Base-by-base conservation (phyloP, 768 basidiomycete genomes). In the Amyloporia xantha region DNA sequence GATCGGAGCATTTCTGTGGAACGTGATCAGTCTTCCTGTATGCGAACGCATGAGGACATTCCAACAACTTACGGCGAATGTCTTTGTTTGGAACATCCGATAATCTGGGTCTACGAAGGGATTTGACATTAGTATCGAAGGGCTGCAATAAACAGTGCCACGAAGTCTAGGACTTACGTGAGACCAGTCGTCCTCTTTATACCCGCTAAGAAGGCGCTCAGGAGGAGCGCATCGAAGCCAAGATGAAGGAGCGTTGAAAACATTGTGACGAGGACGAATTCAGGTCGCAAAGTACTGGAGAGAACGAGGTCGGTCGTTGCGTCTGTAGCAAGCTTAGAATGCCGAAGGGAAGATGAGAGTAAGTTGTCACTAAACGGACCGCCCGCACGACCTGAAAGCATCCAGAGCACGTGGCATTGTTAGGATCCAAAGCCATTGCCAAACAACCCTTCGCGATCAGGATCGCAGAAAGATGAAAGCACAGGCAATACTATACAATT, bases 81-180 rank as follows among this genome's bases (percentile, higher is more conserved):
- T 94, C 91, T 64, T 93, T 94, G 75, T 92, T 92, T 2, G 86
- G 84, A 1, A 94, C 83, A 57, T 79, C 77, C 3, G 78, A 68
- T 9, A 94, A 66, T 13, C 82, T 83, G 35, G 86, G 90, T 9
- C 90, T 92, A 23, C 37, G 51, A 10, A n/a, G 49, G 21, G 20
- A 11, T 38, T 25, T 19, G 35, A 26, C 26, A 41, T n/a, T 28
- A 11, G 23, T 24, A 27, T 21, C 23, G 7, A 33, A 33, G 15
- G 30, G 30, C 30, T 33, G 30, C 7, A 15, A 7, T 33, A 15
- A 33, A 15, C 7, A 21, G 3, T 7, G 25, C 23, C 26, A 26
- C 36, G 5, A 33, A 20, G 23, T n/a, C 37, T 20, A 19, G 23
- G 26, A 73, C 85, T 49, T 70, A 91, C 91, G 91, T 91, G 52